Base-by-base conservation (phyloP, 1,284 basidiomycete genomes). In the Cutaneotrichosporon sp. region DNA sequence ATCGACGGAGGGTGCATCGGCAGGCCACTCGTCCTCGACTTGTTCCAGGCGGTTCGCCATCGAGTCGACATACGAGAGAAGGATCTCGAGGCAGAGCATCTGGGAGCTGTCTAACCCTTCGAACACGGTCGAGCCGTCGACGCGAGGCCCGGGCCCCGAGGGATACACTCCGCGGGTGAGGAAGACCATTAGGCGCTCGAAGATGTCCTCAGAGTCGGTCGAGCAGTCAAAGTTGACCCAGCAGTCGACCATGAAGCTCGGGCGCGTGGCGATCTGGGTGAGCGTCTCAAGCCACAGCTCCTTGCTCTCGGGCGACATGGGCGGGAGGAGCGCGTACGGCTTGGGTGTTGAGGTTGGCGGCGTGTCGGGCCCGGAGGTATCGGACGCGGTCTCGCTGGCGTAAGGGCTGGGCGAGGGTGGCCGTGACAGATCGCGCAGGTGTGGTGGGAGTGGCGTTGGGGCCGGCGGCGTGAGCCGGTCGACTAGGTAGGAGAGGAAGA, bases 171-270 rank as follows among this genome's bases (percentile, higher is more conserved):
- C 89, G 89, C 89, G 89, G 2, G 90, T 92, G 67, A 97, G 82
- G 80, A 98, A 98, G 22, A 89, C 89, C 63, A 97, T 83, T n/a
- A 98, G 81, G 9, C 91, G 84, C 76, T 98, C 94, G 73, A 96
- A 97, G 64, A 99, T 81, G 76, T 99, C 95, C 82, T 98, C 95
- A 79, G 91, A 95, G 74, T 98, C 95, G 68, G 91, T 88, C 73
- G 97, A 91, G 76, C 94, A 98, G 78, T 99, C 97, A 79, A 97
- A 99, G 79, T 99, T 99, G 64, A 88, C 85, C 83, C 92, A 99
- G 11, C 98, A 83, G 75, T 97, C 92, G 53, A 97, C 92, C 89
- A 97, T 92, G 81, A 96, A 95, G 56, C 76, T 80, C 14, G 73
- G 73, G 71, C 89, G 86, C 6, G 89, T 84, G 34, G 90, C 89